Base-by-base conservation (phyloP, 805 yeast genomes). In the Ogataea populi-albae region DNA sequence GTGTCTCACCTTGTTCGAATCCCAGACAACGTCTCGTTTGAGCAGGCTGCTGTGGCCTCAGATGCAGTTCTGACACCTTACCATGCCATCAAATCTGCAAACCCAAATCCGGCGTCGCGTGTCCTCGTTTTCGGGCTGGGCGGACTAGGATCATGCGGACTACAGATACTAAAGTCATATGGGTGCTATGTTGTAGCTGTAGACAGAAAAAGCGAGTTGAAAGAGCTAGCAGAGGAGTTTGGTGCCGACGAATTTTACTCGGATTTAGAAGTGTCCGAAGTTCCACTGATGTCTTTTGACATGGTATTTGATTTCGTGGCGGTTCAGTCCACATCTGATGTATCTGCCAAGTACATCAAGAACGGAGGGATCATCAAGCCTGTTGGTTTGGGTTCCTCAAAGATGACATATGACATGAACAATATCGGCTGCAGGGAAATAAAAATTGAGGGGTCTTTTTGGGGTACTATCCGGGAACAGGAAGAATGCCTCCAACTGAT, bases 191-290 rank as follows among this genome's bases (percentile, higher is more conserved):
- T 47, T 15, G 43, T 40, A 8, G 47, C 37, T 17, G 37, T 45
- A 16, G 61, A 55, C 18, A 33, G 47, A 11, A 66, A 66, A 43
- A 40, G 41, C 8, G 61, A 52, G 4, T 29, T 55, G 14, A 45
- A 42, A 24, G 38, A 43, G 2, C 26, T 50, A 10, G 75, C 69
- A 2, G 34, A 43, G 15, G 41, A 48, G 11, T 48, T 49, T 19
- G 75, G 76, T 1, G 77, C 76, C 4, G 51, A 61, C 41, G 71
- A 65, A 30, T 68, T 65, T 28, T 50, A 64, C 40, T 59, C 65
- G 7, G 63, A 63, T 35, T 23, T 41, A 5, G 32, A 42, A 33
- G 32, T 49, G 4, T 49, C 62, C 3, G 32, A 46, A 2, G 65
- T 65, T 33, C 41, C 37, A 4, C 45, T 38, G 7, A 64, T 58